A percentile compares a stretch with the other conserved stretches of the same genome.
Conservation (phyloP, 306 rosid genomes). For the Herpetospermum pedunculosum region DNA sequence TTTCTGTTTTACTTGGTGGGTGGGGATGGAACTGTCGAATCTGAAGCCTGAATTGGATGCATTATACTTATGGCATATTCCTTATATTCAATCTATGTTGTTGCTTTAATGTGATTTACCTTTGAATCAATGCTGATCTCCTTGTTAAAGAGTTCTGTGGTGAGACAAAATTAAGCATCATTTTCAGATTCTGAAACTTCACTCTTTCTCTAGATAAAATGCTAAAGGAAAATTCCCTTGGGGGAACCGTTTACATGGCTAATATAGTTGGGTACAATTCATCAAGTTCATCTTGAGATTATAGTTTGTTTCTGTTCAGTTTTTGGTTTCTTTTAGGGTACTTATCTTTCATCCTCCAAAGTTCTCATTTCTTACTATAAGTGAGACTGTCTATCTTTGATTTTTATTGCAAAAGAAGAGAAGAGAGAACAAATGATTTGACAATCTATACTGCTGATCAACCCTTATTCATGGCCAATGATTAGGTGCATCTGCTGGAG, state of each 20-base stretch:
- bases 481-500: conserved; percentile 81
- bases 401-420: background rate
- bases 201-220: background rate
- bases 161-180: background rate
- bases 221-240: background rate
- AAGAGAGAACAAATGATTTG: background rate
- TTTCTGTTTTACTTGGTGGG: background rate
- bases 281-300: background rate
- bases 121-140: conserved; percentile 7
- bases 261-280: background rate
- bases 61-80: background rate
- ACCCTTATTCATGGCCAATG: conserved; percentile 6
- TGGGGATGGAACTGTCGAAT: background rate
- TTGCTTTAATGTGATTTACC: background rate
- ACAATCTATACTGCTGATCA: background rate
- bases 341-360: background rate
- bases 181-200: background rate
- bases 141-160: background rate
- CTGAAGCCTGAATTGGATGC: background rate
- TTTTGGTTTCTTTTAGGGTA: background rate
- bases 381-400: background rate
- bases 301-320: background rate
- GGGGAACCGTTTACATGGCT: background rate
- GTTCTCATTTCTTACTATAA: background rate
- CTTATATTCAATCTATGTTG: background rate